Evolutionary conservation across 2,329 filamentous ascomycete genomes (phyloP).

Genomic region (Epichloe hybrida): DNA sequence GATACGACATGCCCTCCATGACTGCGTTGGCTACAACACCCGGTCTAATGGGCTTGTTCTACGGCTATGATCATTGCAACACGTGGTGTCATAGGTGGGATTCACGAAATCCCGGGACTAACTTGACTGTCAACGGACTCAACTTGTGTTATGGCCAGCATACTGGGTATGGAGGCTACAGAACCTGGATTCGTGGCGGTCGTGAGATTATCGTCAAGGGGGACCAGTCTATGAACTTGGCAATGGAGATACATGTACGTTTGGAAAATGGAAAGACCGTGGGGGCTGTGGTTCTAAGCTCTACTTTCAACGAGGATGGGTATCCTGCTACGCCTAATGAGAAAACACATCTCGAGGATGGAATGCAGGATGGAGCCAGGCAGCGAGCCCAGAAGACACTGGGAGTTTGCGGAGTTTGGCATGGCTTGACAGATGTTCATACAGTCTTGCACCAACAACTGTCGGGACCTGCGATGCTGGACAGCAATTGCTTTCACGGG

Average conservation of each 20-base stretch:
- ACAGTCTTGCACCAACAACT: too few species aligned
- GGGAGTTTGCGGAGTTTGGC: too few species aligned
- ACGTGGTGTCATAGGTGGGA: constrained; percentile 43
- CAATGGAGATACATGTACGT: constrained; percentile 45
- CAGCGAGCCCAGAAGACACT: too few species aligned
- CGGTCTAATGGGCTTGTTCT: constrained; percentile 44
- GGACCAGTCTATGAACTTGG: constrained; percentile 24
- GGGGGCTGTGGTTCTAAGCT: constrained; percentile 37
- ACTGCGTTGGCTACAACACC: constrained; percentile 38
- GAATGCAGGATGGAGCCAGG: too few species aligned
- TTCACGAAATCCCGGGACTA: constrained; percentile 18
- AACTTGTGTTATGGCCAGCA: constrained; percentile 48
- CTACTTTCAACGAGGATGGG: constrained; percentile 38
- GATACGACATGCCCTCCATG: constrained; percentile 49
- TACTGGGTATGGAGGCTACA: constrained; percentile 57
- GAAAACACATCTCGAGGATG: constrained; percentile 9
- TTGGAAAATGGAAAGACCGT: constrained; percentile 37
- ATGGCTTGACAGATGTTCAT: too few species aligned
- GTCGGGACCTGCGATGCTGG: too few species aligned
- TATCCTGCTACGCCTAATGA: constrained; percentile 30
- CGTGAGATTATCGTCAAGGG: constrained; percentile 37
- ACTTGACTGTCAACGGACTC: constrained; percentile 26
- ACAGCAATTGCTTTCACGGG: too few species aligned
- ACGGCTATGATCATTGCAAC: constrained; percentile 53
- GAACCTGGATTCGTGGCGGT: constrained; percentile 46